Conservation (phyloP, 345 rosid species). For the Euphorbia pulcherrima region DNA sequence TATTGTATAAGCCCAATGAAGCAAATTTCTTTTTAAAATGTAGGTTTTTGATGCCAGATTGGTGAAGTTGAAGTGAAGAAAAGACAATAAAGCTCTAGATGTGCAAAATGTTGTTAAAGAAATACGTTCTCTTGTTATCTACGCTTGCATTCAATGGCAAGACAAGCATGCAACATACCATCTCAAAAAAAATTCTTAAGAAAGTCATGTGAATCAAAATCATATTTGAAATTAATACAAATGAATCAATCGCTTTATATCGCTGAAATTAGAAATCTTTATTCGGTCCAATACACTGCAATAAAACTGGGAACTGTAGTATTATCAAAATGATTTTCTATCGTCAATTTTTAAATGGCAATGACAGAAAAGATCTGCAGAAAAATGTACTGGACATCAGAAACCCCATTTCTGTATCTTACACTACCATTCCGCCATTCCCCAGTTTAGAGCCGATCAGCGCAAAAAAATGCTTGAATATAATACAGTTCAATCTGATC, state of each 20-base stretch:
- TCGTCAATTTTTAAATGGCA: not conserved
- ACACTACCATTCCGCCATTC: not conserved
- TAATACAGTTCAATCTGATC: not conserved
- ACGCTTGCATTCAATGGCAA: not conserved
- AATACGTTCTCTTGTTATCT: not conserved
- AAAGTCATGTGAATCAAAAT: not conserved
- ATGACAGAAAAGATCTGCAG: not conserved
- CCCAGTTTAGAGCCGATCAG: constrained; percentile 11
- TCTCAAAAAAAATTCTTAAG: too few species aligned
- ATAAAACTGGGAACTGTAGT: not conserved
- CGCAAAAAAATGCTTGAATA: constrained; percentile 10
- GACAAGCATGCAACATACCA: too few species aligned
- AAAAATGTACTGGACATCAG: constrained; percentile 6
- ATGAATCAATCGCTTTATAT: not conserved
- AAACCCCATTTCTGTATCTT: not conserved
- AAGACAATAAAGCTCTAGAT: not conserved
- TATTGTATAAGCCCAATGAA: too few species aligned
- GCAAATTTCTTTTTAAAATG: too few species aligned
- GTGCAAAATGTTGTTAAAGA: constrained; percentile 1
- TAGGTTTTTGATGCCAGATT: constrained; percentile 16
- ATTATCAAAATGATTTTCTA: not conserved
- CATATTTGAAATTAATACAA: too few species aligned
- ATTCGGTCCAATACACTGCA: not conserved
- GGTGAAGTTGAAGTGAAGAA: constrained; percentile 8
- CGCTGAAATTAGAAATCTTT: not conserved